Base-by-base conservation (phyloP, 2,329 filamentous ascomycete genomes). In the Emmonsia crescens region DNA sequence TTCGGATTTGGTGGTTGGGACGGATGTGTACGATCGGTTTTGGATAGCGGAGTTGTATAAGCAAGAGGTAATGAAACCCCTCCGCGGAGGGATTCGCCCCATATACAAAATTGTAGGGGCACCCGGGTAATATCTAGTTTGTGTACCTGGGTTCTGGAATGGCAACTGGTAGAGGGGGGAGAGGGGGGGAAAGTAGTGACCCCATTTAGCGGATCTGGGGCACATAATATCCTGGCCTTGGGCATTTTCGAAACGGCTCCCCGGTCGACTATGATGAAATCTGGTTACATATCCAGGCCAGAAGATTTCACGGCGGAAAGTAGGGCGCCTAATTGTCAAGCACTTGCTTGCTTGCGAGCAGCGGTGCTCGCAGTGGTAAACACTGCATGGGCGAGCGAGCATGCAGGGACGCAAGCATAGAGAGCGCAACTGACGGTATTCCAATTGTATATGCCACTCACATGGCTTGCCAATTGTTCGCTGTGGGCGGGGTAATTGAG, bases 381-480 rank as follows among this genome's bases (percentile, higher is more conserved):
- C 61, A 62, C 65, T 65, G 48, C 68, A 67, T 61, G 69, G 66
- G 69, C 73, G 68, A 66, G 66, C 65, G 67, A 67, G 74, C 73
- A 75, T 75, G 72, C 73, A 75, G 73, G 62, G 64, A 57, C 61
- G 60, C 57, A 60, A 64, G 52, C 63, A 63, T 42, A 44, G 59
- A 68, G 65, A 62, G 70, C 71, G 56, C 38, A 46, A 29, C 24
- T 44, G 27, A 21, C 16, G 19, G 29, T 44, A 46, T 57, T 31
- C 24, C 10, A 21, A 12, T 16, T 14, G 19, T 46, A 31, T 57
- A 57, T 33, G 14, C 38, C 14, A 31, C 40, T 46, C 56, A 57
- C 56, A 57, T 57, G 14, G 56, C 56, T 57, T 57, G 40, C 29
- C 6, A 48, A 46, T 44, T 19, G 38, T 16, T 4, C 6, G 38